Evolutionary conservation across 345 rosid genomes (phyloP), one percentile per base, ranked within the genome.

Genomic region (Aegle marmelos): DNA sequence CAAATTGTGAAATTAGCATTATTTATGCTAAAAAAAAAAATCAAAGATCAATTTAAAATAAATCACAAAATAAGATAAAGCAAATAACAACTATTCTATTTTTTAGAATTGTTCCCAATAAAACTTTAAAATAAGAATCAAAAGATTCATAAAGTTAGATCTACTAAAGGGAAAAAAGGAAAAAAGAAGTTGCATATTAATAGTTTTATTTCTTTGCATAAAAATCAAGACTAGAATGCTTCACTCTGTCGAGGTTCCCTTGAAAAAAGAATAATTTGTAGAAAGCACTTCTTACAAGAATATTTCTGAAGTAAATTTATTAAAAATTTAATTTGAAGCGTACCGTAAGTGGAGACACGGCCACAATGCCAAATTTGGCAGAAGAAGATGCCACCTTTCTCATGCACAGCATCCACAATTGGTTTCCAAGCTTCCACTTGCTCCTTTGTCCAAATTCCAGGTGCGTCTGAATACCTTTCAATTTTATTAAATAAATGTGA

Each of bases 391-490:
- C 90, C 93, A 1, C 94, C 95, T 72, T 91, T 87, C 22, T 89
- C 90, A 79, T 90, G 95, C 83, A 91, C 95, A 67, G 94, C 92
- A 56, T 89, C 91, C 2, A 91, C 95, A 63, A 91, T 89, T 24
- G 92, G 91, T 74, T 87, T 93, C 97, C 97, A 91, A 13, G 91
- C 94, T 70, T 91, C 95, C 6, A 91, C 90, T 78, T 93, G 97
- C 77, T 86, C 93, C 78, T 90, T 82, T 4, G 91, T 89, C 94
- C 95, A 90, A 58, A 93, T 87, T 60, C 97, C 95, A 63, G 97
- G 93, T 8, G 88, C 77, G 70, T 84, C 77, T 21, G 68, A 41
- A 74, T 85, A 88, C 53, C 91, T 90, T n/a, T 67, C 50, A 45
- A 16, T 6, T 25, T 53, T 1, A 13, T 33, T 8, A 62, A 19